Evolutionary conservation across 768 basidiomycete genomes (phyloP), one percentile per base, ranked within the genome.

Genomic region (Kwoniella europaea): DNA sequence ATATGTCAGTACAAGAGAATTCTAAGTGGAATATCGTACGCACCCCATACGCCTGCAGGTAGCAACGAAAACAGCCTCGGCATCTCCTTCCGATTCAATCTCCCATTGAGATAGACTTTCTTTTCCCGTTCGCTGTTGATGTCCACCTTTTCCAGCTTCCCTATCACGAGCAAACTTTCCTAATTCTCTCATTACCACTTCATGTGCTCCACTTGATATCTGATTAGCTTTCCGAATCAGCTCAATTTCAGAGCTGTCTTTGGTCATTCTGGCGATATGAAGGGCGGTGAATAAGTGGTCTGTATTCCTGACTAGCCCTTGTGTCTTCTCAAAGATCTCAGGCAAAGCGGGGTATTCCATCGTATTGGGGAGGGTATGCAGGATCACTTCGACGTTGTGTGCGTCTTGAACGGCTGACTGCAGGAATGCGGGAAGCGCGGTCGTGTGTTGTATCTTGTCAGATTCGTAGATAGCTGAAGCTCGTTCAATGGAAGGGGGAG

Each of bases 31-130:
- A 16, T 1, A 10, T n/a, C 12, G n/a, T 4, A 83, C 89, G 74
- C 63, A 94, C 93, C 93, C 94, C 84, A 93, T 90, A 68, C 93
- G 86, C 62, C 93, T 86, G 84, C 94, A 97, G 1, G 90, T 90
- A 2, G 94, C 93, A 0, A 93, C 91, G 73, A 98, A 98, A 9
- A 95, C 87, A 0, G 94, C 96, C 81, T 96, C 95, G 0, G 94
- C 96, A 82, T 97, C 95, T 0, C 90, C 91, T 83, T 98, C 96
- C 75, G 91, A 92, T 85, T 92, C 89, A 16, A 98, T 92, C 56
- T 93, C 85, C 91, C 95, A 97, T 77, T 94, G 91, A 3, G 87
- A 63, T 54, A 80, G 20, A 29, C 57, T 73, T 64, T 81, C 77
- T 61, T 75, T 80, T 12, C 76, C 81, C 16, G 70, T 77, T 53